Evolutionary conservation across 2,329 filamentous ascomycete genomes (phyloP).

Genomic region (Talaromyces sp.): DNA sequence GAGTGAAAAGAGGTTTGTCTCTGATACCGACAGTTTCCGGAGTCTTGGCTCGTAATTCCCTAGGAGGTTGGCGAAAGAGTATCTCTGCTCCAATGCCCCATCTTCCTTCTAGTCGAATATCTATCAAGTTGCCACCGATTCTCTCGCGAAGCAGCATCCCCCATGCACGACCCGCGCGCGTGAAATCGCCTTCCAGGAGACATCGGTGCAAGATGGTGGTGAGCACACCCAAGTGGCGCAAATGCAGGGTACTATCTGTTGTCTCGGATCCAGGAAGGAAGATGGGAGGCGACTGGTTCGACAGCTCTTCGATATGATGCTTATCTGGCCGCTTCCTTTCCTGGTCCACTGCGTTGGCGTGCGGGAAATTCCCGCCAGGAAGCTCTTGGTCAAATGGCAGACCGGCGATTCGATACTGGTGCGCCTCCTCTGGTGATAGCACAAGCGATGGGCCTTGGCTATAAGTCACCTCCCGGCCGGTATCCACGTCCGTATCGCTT

Average conservation of each 20-base stretch:
- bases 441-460: slow-evolving; percentile 12
- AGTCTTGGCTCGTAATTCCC: neutral
- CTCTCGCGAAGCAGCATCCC: slow-evolving; percentile 64
- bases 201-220: slow-evolving; percentile 67
- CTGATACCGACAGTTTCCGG: neutral
- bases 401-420: slow-evolving; percentile 14
- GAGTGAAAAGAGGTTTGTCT: slow-evolving; percentile 32
- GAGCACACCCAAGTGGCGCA: slow-evolving; percentile 60
- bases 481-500: slow-evolving; percentile 4
- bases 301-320: slow-evolving; percentile 22
- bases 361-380: slow-evolving; percentile 38
- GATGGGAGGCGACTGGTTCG: slow-evolving; percentile 27
- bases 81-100: slow-evolving; percentile 87
- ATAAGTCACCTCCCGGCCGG: slow-evolving; percentile 3
- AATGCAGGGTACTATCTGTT: slow-evolving; percentile 30
- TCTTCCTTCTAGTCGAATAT: slow-evolving; percentile 62
- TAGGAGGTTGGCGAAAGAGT: slow-evolving; percentile 53
- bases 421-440: slow-evolving; percentile 15
- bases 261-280: slow-evolving; percentile 27
- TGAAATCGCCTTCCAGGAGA: slow-evolving; percentile 64
- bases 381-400: slow-evolving; percentile 23
- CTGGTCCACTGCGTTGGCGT: slow-evolving; percentile 17
- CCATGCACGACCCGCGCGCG: slow-evolving; percentile 69
- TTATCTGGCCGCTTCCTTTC: slow-evolving; percentile 11
- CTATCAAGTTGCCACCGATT: slow-evolving; percentile 53